These are phyloP conservation scores for Inga oerstediana DNA, from an alignment of 306 rosid species.

Conservation along the genomic window DNA sequence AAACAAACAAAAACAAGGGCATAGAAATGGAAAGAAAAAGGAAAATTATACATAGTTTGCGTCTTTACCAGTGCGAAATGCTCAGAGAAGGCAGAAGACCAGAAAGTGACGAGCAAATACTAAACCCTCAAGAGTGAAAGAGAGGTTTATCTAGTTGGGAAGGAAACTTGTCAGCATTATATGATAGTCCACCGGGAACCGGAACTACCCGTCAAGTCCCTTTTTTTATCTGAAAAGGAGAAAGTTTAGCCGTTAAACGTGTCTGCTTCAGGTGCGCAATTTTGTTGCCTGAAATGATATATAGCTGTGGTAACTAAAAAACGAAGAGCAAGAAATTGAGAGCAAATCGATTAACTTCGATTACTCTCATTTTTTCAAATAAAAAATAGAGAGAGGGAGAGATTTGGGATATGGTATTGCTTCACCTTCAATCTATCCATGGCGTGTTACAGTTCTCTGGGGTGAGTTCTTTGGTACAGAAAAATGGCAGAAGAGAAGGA, in stretches of 20 bases:
- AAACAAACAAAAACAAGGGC: not conserved
- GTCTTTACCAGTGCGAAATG: not conserved
- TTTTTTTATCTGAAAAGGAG: not conserved
- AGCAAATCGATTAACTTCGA: not conserved
- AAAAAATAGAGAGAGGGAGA: not conserved
- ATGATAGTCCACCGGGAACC: not conserved
- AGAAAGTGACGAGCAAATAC: not conserved
- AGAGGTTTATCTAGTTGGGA: not conserved
- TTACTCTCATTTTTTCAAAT: not conserved
- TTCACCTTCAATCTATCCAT: slow-evolving; percentile 57
- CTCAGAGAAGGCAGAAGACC: not conserved
- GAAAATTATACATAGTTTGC: not conserved
- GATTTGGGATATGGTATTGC: slow-evolving; percentile 48
- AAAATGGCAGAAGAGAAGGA: slow-evolving; percentile 33
- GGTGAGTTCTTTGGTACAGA: slow-evolving; percentile 33
- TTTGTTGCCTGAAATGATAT: slow-evolving; percentile 13
- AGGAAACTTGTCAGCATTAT: not conserved
- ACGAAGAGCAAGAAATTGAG: slow-evolving; percentile 1
- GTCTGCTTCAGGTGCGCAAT: slow-evolving; percentile 58
- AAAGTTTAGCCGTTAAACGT: slow-evolving; percentile 58
- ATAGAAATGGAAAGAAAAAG: not conserved
- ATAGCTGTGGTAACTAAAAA: not conserved
- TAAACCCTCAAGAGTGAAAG: not conserved
- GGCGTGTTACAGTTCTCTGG: slow-evolving; percentile 43
- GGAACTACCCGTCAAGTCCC: not conserved